phyloP scores from a whole-genome alignment of 2,329 filamentous ascomycete species.

The Apiospora malaysiana region DNA sequence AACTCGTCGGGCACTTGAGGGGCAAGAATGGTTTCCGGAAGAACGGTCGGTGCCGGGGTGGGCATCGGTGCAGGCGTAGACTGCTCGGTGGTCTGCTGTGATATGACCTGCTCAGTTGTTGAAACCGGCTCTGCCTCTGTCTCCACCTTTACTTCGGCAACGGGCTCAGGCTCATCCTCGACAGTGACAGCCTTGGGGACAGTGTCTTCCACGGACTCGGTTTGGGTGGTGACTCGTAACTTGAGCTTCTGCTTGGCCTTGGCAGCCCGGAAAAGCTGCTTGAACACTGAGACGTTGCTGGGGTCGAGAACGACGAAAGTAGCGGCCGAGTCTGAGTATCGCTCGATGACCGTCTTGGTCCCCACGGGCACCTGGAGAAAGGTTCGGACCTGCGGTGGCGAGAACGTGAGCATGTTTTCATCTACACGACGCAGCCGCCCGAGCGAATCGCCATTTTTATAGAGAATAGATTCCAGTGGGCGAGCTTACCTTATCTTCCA shows the following conservation, averaged over 20 bases:
- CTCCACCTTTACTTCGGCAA: conserved; percentile 23
- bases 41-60: conserved; percentile 22
- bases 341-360: conserved; percentile 76
- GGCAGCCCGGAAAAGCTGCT: conserved; percentile 93
- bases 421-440: neutral
- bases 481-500: conserved; percentile 82
- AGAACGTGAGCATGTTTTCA: conserved; percentile 17
- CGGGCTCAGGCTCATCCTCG: conserved; percentile 55
- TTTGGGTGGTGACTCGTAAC: conserved; percentile 69
- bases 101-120: neutral
- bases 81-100: conserved; percentile 6
- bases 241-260: conserved; percentile 99
- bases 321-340: conserved; percentile 91
- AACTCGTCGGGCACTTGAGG: conserved; percentile 35
- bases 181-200: conserved; percentile 52
- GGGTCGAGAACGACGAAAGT: conserved; percentile 81
- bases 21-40: conserved; percentile 33
- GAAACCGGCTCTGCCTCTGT: neutral
- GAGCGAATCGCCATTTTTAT: conserved; percentile 24
- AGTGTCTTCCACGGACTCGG: conserved; percentile 35
- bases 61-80: conserved; percentile 20
- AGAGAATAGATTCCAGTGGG: conserved; percentile 26
- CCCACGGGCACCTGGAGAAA: conserved; percentile 69
- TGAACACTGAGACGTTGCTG: conserved; percentile 83
- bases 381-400: conserved; percentile 67